Percentiles rank a stretch among this genome's conserved stretches.
Evolutionary conservation across 768 basidiomycete genomes (phyloP).

Genomic region (Tylopilus felleus): DNA sequence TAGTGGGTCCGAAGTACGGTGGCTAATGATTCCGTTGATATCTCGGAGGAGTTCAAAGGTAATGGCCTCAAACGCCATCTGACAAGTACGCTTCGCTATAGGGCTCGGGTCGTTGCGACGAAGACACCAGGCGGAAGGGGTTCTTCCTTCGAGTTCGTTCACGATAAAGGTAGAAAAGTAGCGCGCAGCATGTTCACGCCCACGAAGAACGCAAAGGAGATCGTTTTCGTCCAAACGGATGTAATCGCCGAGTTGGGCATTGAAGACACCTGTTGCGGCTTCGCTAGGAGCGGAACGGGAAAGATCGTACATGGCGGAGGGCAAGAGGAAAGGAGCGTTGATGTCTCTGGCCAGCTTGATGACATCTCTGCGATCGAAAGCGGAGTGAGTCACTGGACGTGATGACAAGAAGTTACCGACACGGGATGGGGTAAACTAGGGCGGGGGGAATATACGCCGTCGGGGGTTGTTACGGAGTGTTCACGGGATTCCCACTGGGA

Average conservation of each 20-base stretch:
- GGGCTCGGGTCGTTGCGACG: conserved; percentile 47
- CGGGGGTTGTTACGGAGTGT: conserved; percentile 45
- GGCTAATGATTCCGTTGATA: conserved; percentile 62
- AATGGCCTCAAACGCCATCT: conserved; percentile 68
- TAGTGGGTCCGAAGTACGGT: conserved; percentile 66
- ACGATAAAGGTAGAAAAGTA: conserved; percentile 77
- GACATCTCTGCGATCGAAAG: conserved; percentile 43
- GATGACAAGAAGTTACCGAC: conserved; percentile 37
- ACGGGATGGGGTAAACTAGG: conserved; percentile 62
- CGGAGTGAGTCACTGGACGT: conserved; percentile 5
- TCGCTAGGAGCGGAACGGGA: conserved; percentile 65
- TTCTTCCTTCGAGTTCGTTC: conserved; percentile 66
- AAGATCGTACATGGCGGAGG: conserved; percentile 78
- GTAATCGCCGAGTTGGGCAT: conserved; percentile 37
- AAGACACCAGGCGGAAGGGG: conserved; percentile 47
- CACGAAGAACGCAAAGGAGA: conserved; percentile 58
- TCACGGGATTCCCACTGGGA: conserved; percentile 67
- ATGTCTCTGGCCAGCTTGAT: conserved; percentile 65
- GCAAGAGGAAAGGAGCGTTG: conserved; percentile 55
- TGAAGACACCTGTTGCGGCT: conserved; percentile 50
- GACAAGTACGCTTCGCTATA: conserved; percentile 52
- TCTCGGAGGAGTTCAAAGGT: conserved; percentile 74
- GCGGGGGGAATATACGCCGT: conserved; percentile 56
- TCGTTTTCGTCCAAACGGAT: conserved; percentile 45
- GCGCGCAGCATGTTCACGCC: conserved; percentile 68